These are phyloP conservation scores for Gnomoniopsis smithogilvyi DNA, from an alignment of 2,329 filamentous ascomycete species.

Conservation along the genomic window DNA sequence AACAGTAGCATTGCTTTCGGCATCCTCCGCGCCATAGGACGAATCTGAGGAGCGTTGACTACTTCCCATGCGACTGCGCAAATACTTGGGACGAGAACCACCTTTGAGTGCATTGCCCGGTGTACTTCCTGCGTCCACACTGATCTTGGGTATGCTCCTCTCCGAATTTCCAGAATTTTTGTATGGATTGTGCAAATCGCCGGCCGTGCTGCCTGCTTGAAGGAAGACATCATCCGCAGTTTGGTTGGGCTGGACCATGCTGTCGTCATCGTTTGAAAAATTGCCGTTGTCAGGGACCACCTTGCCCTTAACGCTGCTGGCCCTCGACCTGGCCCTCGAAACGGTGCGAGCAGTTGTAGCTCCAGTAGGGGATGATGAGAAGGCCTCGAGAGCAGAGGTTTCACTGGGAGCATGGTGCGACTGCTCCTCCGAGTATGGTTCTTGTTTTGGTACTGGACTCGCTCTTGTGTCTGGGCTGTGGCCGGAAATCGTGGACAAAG, in stretches of 20 bases:
- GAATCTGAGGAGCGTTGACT: slow-evolving; percentile 61
- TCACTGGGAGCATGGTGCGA: slow-evolving; percentile 22
- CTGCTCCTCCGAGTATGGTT: slow-evolving; percentile 25
- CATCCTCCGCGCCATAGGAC: slow-evolving; percentile 58
- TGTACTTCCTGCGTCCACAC: slow-evolving; percentile 43
- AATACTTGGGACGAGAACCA: slow-evolving; percentile 51
- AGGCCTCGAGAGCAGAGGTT: slow-evolving; percentile 49
- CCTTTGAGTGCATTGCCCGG: slow-evolving; percentile 44
- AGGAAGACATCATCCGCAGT: slow-evolving; percentile 28
- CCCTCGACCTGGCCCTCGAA: slow-evolving; percentile 48
- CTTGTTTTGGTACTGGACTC: slow-evolving; percentile 9
- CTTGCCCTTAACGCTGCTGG: slow-evolving; percentile 26
- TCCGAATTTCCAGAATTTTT: slow-evolving; percentile 32
- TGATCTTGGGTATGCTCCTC: slow-evolving; percentile 26
- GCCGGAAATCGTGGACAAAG: slow-evolving; percentile 2
- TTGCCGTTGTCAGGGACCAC: slow-evolving; percentile 19
- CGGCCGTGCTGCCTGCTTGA: slow-evolving; percentile 27
- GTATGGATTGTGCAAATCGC: slow-evolving; percentile 26
- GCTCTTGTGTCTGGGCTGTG: background rate
- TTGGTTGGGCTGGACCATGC: background rate
- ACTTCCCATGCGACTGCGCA: slow-evolving; percentile 55
- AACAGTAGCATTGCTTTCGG: slow-evolving; percentile 70
- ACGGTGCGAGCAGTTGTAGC: slow-evolving; percentile 52
- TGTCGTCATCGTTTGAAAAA: slow-evolving; percentile 24
- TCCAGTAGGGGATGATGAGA: slow-evolving; percentile 55